Conservation (phyloP, 2,329 filamentous ascomycete genomes). For the Aaosphaeria pasadenensis region DNA sequence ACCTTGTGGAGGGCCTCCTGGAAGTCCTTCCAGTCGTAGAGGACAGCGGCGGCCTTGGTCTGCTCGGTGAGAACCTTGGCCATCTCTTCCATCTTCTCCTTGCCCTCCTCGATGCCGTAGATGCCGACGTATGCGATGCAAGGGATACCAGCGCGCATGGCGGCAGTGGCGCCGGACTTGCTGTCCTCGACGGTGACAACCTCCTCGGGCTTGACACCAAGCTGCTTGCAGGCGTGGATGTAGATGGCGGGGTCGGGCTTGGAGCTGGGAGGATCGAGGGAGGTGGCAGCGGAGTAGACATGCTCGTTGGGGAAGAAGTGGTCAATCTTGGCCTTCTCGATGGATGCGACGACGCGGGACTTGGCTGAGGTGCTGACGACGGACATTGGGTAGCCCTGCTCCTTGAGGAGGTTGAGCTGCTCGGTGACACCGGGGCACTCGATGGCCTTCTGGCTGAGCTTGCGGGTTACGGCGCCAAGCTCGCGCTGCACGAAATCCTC, state of each 20-base stretch:
- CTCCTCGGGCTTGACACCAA: conserved; percentile 69
- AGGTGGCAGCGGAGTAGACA: conserved; percentile 80
- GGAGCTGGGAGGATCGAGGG: conserved; percentile 73
- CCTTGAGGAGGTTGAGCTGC: conserved; percentile 64
- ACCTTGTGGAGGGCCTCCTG: conserved; percentile 48
- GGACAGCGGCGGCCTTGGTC: conserved; percentile 47
- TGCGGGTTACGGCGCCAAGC: conserved; percentile 79
- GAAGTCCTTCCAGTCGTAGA: conserved; percentile 54
- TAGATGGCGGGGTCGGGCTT: conserved; percentile 93
- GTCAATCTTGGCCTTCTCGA: conserved; percentile 75
- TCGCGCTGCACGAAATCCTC: conserved; percentile 73
- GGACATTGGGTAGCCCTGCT: conserved; percentile 67
- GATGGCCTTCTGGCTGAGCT: conserved; percentile 65
- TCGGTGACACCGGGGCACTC: conserved; percentile 68
- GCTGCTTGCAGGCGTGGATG: conserved; percentile 68
- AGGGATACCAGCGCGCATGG: conserved; percentile 73
- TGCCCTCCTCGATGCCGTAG: conserved; percentile 42
- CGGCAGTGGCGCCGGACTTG: conserved; percentile 78
- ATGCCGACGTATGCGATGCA: conserved; percentile 82
- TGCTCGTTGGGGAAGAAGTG: conserved; percentile 74
- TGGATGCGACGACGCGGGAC: conserved; percentile 71
- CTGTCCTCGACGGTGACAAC: conserved; percentile 84
- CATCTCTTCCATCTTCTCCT: conserved; percentile 47
- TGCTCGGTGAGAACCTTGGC: conserved; percentile 48
- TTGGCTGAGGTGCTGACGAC: conserved; percentile 81